Base-by-base conservation (phyloP, 805 yeast genomes). In the Wickerhamiella domercqiae region DNA sequence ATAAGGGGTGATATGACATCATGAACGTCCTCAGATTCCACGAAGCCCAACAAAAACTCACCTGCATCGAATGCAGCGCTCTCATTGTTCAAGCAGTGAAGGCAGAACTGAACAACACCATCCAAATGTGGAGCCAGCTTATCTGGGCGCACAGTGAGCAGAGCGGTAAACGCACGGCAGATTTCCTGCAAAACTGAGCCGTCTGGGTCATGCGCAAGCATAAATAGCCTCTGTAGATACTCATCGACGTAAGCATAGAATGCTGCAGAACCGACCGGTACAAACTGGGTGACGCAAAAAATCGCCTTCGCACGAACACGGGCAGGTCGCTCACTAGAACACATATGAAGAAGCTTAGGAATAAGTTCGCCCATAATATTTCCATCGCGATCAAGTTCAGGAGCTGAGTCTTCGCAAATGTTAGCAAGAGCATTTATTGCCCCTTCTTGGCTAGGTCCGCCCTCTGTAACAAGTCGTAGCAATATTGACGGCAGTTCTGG, bases 1-100 rank as follows among this genome's bases (percentile, higher is more conserved):
- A 90, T 62, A 46, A 71, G 71, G 1, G 78, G 75, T 39, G 59
- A 58, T 39, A 83, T 64, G 22, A 55, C 51, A 17, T 67, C 67
- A n/a, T 58, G 63, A 6, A 81, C 75, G 3, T 74, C 61, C 21
- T 66, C 67, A 25, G 73, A 65, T 2, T 83, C 76, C 0, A 86
- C 71, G 38, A 87, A 64, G 1, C 80, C 73, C 32, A 87, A 67
- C 41, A 90, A 61, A 49, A 90, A 84, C 59, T 90, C 97, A 55
- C 95, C 83, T 2, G 94, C 96, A 54, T 86, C 95, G 39, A 86
- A 63, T 0, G 94, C 78, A 22, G 83, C 93, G 38, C 68, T 75
- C 47, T 79, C 86, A 41, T 68, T 70, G 39, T 68, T 68, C 61
- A 87, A 73, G 41, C 84, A 70, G 59, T 84, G 95, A 36, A 83